Conservation (phyloP, 805 yeast species). For the Saitoella complicata region DNA sequence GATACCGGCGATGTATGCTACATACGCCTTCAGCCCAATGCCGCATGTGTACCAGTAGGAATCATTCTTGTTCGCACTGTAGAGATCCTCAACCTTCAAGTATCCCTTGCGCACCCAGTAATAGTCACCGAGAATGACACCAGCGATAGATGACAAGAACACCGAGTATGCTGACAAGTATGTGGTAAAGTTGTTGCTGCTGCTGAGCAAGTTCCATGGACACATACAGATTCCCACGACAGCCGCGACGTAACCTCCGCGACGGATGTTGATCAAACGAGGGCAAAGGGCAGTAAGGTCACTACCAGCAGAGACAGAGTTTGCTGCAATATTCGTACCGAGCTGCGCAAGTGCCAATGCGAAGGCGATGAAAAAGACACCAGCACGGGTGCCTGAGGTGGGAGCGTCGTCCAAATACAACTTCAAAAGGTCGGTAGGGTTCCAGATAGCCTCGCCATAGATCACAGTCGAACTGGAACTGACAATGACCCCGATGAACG, state of each 20-base stretch:
- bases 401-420: constrained; percentile 35
- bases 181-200: constrained; percentile 58
- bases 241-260: constrained; percentile 70
- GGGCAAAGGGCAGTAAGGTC: constrained; percentile 23
- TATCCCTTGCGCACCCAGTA: constrained; percentile 28
- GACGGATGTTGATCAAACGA: constrained; percentile 40
- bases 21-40: constrained; percentile 68
- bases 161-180: constrained; percentile 69
- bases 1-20: constrained; percentile 66
- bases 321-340: constrained; percentile 20
- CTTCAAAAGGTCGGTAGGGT: constrained; percentile 62
- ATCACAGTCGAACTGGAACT: constrained; percentile 59
- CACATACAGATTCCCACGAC: constrained; percentile 49
- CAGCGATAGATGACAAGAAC: constrained; percentile 70
- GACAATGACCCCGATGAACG: constrained; percentile 70
- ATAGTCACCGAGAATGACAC: constrained; percentile 36
- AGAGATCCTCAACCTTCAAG: constrained; percentile 46
- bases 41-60: constrained; percentile 54
- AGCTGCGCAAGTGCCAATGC: constrained; percentile 25
- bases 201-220: constrained; percentile 62
- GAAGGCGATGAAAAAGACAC: constrained; percentile 25
- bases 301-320: constrained; percentile 6
- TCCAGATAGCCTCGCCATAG: constrained; percentile 63
- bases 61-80: constrained; percentile 29
- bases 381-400: constrained; percentile 23